Evolutionary conservation across 2,329 filamentous ascomycete species (phyloP), one percentile per base, ranked within the genome.

Genomic region (Bipolaris cookei): DNA sequence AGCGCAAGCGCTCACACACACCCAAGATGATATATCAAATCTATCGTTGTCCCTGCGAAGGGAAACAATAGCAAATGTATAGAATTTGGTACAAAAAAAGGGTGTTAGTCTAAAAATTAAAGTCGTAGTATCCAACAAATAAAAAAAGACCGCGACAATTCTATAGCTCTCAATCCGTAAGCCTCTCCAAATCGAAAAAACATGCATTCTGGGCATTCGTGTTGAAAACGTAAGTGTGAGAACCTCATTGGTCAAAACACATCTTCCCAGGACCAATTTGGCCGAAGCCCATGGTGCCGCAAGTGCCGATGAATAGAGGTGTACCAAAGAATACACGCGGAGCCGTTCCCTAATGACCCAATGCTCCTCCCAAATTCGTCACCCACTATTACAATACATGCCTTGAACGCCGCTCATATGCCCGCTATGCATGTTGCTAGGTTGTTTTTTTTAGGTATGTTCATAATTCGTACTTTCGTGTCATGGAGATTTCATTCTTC

Each of bases 401-500:
- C 41, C 30, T 6, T 44, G 37, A 60, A 65, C 63, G 61, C 63
- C 63, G 37, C 54, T 45, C 54, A 51, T 41, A 66, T 64, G 61
- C 51, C 56, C 37, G 53, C 30, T 55, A 49, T 57, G 51, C 50
- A 54, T 50, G 35, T 38, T 39, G n/a, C 50, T 49, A 21, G 52
- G 35, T 47, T 53, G 45, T 56, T 54, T 39, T 41, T 13, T 41
- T 13, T 41, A 20, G 20, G 38, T 41, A 35, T 59, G 37, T 43
- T 64, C 63, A 46, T 66, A 60, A 66, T 38, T 66, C 63, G 55
- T 66, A 50, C 57, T 55, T 48, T 61, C 59, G 51, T 62, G 52
- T 56, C 48, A 50, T 47, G 32, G 25, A 42, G 14, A 18, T 23
- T 21, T 56, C 41, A 66, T 51, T 66, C 61, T 41, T 66, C 59